Evolutionary conservation across 345 rosid species (phyloP).

Genomic region (Stellera chamaejasme): DNA sequence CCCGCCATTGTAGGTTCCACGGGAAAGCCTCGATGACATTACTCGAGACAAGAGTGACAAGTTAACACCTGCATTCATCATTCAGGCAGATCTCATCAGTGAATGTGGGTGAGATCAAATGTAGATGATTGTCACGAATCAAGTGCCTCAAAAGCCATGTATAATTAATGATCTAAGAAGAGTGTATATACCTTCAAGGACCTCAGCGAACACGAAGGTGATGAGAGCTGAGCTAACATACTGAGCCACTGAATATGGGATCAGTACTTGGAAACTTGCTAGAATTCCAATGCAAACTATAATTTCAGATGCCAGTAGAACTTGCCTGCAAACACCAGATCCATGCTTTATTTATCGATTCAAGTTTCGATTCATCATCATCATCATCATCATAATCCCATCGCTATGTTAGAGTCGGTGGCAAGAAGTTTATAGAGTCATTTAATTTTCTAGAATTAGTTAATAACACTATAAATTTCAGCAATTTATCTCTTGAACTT

Average conservation of each 20-base stretch:
- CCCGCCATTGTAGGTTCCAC: constrained; percentile 52
- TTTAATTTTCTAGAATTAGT: not conserved
- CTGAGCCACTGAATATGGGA: constrained; percentile 44
- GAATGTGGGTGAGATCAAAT: not conserved
- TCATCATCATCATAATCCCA: too few species aligned
- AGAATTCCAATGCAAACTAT: constrained; percentile 43
- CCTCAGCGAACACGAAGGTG: constrained; percentile 51
- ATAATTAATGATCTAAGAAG: not conserved
- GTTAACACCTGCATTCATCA: constrained; percentile 36
- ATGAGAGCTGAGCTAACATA: constrained; percentile 40
- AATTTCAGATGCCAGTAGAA: constrained; percentile 61
- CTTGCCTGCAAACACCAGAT: constrained; percentile 41
- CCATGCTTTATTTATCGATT: too few species aligned
- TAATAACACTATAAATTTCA: too few species aligned
- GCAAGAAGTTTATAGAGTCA: not conserved
- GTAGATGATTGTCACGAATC: too few species aligned
- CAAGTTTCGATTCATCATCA: too few species aligned
- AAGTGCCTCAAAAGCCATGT: too few species aligned
- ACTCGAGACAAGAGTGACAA: constrained; percentile 46
- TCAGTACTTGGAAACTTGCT: constrained; percentile 34
- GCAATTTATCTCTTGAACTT: not conserved
- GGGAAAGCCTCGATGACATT: constrained; percentile 54
- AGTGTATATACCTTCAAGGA: constrained; percentile 40
- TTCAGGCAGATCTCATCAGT: not conserved
- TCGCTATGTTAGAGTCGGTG: not conserved